phyloP scores from a whole-genome alignment of 2,329 filamentous ascomycete genomes.

The Pyricularia grisea region DNA sequence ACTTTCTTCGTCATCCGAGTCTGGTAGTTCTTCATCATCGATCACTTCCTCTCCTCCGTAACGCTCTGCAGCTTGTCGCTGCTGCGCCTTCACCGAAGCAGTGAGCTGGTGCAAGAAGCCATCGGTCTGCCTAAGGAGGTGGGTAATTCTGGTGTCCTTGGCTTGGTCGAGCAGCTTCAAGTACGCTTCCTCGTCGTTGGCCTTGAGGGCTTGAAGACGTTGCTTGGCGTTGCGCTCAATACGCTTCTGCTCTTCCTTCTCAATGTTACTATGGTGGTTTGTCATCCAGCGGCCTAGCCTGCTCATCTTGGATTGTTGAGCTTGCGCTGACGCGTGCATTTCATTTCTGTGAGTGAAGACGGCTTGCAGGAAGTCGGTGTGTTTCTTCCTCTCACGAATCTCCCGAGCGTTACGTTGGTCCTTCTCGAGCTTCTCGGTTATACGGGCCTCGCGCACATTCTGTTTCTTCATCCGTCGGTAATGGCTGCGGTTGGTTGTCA shows the following conservation, averaged over 20 bases:
- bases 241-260: conserved; percentile 98
- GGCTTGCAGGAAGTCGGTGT: conserved; percentile 81
- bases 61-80: conserved; percentile 69
- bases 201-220: conserved; percentile 96
- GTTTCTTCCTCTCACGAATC: conserved; percentile 95
- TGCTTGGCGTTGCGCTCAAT: conserved; percentile 97
- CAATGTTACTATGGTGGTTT: conserved; percentile 85
- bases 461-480: conserved; percentile 98
- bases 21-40: conserved; percentile 45
- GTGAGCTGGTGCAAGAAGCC: conserved; percentile 95
- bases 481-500: conserved; percentile 86
- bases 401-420: conserved; percentile 95
- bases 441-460: conserved; percentile 84
- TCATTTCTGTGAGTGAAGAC: conserved; percentile 77
- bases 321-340: conserved; percentile 56
- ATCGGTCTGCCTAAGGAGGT: conserved; percentile 92
- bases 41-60: conserved; percentile 58
- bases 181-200: conserved; percentile 98
- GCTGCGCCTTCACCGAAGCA: conserved; percentile 87
- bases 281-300: conserved; percentile 89
- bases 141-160: conserved; percentile 98
- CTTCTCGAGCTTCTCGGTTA: conserved; percentile 98
- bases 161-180: conserved; percentile 95
- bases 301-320: conserved; percentile 65
- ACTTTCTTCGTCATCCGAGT: conserved; percentile 59